Evolutionary conservation across 441 rosid species (phyloP).

Genomic region (Eutrema salsugineum): DNA sequence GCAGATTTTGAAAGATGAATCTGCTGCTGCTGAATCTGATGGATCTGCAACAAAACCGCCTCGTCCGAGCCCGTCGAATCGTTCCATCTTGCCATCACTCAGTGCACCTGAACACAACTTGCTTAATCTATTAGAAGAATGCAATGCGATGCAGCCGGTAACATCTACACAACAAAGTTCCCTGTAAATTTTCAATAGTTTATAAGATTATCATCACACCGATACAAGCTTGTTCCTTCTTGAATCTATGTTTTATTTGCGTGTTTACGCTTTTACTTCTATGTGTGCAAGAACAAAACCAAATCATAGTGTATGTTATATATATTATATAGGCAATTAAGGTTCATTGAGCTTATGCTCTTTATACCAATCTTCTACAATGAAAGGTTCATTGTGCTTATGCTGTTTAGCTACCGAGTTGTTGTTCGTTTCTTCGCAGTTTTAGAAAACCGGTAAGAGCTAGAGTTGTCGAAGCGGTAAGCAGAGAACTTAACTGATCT

Average conservation of each 20-base stretch:
- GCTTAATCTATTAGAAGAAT: constrained; percentile 77
- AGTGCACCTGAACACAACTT: constrained; percentile 93
- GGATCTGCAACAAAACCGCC: constrained; percentile 28
- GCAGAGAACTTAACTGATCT: constrained; percentile 5
- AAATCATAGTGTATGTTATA: constrained; percentile 26
- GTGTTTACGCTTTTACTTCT: constrained; percentile 5
- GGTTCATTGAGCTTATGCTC: constrained; percentile 15
- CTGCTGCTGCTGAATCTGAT: constrained; percentile 38
- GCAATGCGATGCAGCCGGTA: constrained; percentile 52
- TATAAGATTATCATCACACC: constrained; percentile 21
- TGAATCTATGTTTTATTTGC: not conserved
- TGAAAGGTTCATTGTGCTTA: too few relatives aligned
- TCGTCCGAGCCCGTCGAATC: constrained; percentile 41
- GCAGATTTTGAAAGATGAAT: constrained; percentile 58
- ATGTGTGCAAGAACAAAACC: constrained; percentile 19
- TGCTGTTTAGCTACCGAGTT: too few relatives aligned
- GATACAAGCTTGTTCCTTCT: constrained; percentile 11
- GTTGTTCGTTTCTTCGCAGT: too few relatives aligned
- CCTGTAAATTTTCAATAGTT: not conserved
- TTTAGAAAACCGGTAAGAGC: not conserved
- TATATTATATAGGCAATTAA: constrained; percentile 7
- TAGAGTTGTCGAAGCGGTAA: too few relatives aligned
- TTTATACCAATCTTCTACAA: constrained; percentile 4
- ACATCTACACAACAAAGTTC: constrained; percentile 34
- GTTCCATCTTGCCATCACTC: constrained; percentile 71